Conservation (phyloP, 176 grass and related monocot genomes). For the Rhynchospora breviuscula region DNA sequence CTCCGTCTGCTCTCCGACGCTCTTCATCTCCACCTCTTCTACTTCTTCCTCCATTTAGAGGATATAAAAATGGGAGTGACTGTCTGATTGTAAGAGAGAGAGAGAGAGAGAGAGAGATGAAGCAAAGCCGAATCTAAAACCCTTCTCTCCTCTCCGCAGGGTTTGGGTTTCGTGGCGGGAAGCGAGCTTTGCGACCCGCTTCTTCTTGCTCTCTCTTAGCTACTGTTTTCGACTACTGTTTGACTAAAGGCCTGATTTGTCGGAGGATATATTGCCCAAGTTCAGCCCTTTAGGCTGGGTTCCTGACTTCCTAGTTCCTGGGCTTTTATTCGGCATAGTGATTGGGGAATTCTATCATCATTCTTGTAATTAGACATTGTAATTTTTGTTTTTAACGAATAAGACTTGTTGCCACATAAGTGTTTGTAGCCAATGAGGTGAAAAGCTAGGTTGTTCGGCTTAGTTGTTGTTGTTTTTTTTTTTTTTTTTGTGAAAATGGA, state of each 20-base stretch:
- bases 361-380: no score
- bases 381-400: no score
- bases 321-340: neutral
- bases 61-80: neutral
- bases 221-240: no score
- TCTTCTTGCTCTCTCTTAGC: no score
- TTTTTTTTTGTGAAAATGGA: no score
- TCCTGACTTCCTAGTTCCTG: neutral
- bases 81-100: neutral
- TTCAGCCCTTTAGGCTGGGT: neutral
- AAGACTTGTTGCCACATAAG: no score
- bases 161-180: constrained; percentile 17
- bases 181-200: neutral
- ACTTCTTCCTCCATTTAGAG: constrained; percentile 21
- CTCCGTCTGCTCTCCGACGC: constrained; percentile 38
- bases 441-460: no score
- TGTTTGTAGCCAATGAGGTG: no score
- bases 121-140: neutral
- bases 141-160: neutral
- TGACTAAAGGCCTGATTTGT: neutral
- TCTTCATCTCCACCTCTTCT: constrained; percentile 16
- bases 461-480: no score
- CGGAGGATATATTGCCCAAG: neutral
- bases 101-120: neutral
- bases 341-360: neutral